A percentile compares a stretch with the other conserved stretches of the same genome.
Conservation (phyloP, 306 rosid species). For the Amphicarpaea edgeworthii region DNA sequence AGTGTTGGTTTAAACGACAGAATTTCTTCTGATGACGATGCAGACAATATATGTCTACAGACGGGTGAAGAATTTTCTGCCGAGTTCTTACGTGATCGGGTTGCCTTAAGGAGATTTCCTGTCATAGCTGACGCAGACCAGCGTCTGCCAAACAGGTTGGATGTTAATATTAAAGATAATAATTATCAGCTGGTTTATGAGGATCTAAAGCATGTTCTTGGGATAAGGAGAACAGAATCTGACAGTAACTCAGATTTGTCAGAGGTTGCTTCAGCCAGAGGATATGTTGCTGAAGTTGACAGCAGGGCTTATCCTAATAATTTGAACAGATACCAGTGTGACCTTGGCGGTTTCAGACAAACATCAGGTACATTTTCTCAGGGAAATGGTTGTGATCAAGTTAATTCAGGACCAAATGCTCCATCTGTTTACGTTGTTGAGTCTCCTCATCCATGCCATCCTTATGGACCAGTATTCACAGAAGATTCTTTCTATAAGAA, state of each 20-base stretch:
- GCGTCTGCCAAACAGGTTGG: slow-evolving; percentile 50
- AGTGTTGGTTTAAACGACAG: slow-evolving; percentile 45
- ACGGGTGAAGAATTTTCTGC: slow-evolving; percentile 95
- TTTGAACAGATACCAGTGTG: slow-evolving; percentile 54
- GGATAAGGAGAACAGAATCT: slow-evolving; percentile 58
- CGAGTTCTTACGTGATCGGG: slow-evolving; percentile 77
- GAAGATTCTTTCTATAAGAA: slow-evolving; percentile 62
- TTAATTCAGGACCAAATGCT: slow-evolving; percentile 50
- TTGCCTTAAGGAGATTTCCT: slow-evolving; percentile 62
- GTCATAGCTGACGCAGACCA: slow-evolving; percentile 55
- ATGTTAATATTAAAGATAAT: slow-evolving; percentile 49
- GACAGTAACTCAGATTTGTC: slow-evolving; percentile 58
- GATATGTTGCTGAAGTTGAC: slow-evolving; percentile 59
- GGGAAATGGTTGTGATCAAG: slow-evolving; percentile 46
- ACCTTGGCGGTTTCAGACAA: slow-evolving; percentile 60
- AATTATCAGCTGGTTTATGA: slow-evolving; percentile 54
- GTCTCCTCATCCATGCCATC: slow-evolving; percentile 64
- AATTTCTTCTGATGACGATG: slow-evolving; percentile 46
- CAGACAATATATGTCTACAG: slow-evolving; percentile 62
- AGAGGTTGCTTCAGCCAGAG: slow-evolving; percentile 50
- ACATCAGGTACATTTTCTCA: slow-evolving; percentile 50
- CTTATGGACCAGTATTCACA: slow-evolving; percentile 54
- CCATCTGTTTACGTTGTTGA: slow-evolving; percentile 51
- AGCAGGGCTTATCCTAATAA: slow-evolving; percentile 55
- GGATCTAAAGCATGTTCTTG: slow-evolving; percentile 58